Base-by-base conservation (phyloP, 495 filamentous ascomycete species). In the Neurospora tetraspora region DNA sequence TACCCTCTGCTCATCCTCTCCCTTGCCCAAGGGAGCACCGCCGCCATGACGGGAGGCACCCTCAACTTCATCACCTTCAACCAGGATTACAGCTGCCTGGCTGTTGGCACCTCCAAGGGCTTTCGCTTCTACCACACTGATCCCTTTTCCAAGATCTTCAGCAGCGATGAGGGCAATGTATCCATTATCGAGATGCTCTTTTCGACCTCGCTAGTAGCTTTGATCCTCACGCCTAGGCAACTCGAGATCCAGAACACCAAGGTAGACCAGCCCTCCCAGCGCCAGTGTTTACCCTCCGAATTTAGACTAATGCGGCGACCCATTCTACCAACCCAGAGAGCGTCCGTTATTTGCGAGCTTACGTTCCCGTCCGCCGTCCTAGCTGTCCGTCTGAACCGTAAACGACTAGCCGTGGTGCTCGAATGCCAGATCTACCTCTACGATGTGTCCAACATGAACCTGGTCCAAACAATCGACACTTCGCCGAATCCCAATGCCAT, bases 1-100 rank as follows among this genome's bases (percentile, higher is more conserved):
- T 65, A 9, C 27, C 34, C 14, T 61, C 27, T 61, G 53, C 53
- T 4, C 27, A 34, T 61, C 27, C 12, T 61, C 53, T 61, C 53
- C 53, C 53, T 61, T 31, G 68, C n/a, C 47, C 69, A n/a, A 47
- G 40, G 38, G 37, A 68, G 37, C 34, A 45, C 40, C 69, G 72
- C 73, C 76, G 73, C 69, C 73, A 86, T 86, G 84, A 78, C 84
- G 73, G 80, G 74, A 74, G 81, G 90, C 82, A 86, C 89, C 4
- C 95, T 99, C 87, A 99, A 98, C 81, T 99, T 95, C 80, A 93
- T 99, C 78, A 98, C 94, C 20, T 99, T 98, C 83, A 99, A 99
- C 83, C 96, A 99, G 84, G 96, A 99, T 86, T 92, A 97, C 86
- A 96, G 93, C 87, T 93, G 94, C 80, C 85, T 99, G 73, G 96